These are phyloP conservation scores for Camillea tinctor DNA, from an alignment of 2,329 filamentous ascomycete species.

Conservation along the genomic window DNA sequence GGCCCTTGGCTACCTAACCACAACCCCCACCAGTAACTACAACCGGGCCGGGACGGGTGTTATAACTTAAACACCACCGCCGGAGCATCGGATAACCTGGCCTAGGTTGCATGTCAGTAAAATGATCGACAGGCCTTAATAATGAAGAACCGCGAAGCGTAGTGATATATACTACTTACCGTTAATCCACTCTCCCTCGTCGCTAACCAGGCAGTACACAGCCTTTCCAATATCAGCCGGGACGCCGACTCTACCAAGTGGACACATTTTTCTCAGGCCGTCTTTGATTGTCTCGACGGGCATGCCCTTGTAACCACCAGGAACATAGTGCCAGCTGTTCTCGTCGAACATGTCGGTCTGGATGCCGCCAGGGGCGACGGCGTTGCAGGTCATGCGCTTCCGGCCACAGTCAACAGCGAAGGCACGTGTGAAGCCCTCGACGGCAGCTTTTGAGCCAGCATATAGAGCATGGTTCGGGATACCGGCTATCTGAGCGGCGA, in stretches of 20 bases:
- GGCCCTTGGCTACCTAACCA: background rate
- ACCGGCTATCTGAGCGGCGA: slow-evolving; percentile 64
- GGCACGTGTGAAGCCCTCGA: slow-evolving; percentile 69
- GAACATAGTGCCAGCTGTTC: slow-evolving; percentile 66
- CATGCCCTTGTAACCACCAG: slow-evolving; percentile 53
- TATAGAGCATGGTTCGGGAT: slow-evolving; percentile 71
- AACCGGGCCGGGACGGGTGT: background rate
- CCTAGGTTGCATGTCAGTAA: slow-evolving; percentile 19
- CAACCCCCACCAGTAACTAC: background rate
- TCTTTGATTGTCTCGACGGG: slow-evolving; percentile 52
- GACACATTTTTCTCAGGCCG: slow-evolving; percentile 55
- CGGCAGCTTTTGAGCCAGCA: slow-evolving; percentile 69
- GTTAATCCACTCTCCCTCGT: slow-evolving; percentile 65
- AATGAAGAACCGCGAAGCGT: background rate
- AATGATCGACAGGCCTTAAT: background rate
- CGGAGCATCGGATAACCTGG: slow-evolving; percentile 35
- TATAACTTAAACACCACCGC: slow-evolving; percentile 30
- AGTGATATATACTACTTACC: slow-evolving; percentile 41
- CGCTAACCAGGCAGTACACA: slow-evolving; percentile 54
- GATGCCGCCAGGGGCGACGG: slow-evolving; percentile 70
- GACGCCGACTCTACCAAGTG: slow-evolving; percentile 57
- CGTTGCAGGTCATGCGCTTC: slow-evolving; percentile 69
- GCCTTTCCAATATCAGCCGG: slow-evolving; percentile 59
- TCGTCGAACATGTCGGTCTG: slow-evolving; percentile 76
- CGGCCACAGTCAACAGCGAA: slow-evolving; percentile 71